phyloP scores from a whole-genome alignment of 176 grass and related monocot species.

The Tillandsia leiboldiana region DNA sequence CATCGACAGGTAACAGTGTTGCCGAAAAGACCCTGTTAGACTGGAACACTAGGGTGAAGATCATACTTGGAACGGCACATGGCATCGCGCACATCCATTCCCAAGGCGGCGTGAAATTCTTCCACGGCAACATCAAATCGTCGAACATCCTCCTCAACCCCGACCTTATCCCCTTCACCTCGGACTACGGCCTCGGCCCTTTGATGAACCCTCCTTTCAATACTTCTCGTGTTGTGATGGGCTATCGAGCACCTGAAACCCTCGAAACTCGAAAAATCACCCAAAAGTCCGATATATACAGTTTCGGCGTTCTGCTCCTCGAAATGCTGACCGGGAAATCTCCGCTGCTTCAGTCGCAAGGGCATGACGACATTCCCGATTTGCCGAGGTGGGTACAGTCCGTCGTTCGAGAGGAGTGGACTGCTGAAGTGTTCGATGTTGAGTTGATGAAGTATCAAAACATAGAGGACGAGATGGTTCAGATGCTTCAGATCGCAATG shows the following conservation, averaged over 20 bases:
- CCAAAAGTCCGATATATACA: constrained; percentile 89
- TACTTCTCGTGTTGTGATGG: constrained; percentile 36
- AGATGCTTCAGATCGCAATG: constrained; percentile 87
- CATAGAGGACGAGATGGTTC: constrained; percentile 85
- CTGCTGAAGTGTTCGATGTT: constrained; percentile 77
- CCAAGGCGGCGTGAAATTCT: constrained; percentile 65
- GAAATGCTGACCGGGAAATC: constrained; percentile 93
- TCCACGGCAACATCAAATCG: constrained; percentile 96
- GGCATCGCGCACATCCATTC: constrained; percentile 68
- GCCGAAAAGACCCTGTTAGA: constrained; percentile 49
- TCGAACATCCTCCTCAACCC: constrained; percentile 75
- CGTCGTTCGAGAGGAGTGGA: constrained; percentile 94
- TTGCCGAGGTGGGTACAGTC: constrained; percentile 88
- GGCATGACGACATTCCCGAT: constrained; percentile 60
- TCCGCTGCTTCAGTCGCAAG: constrained; percentile 68
- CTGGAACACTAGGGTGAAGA: constrained; percentile 82
- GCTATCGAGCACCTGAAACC: constrained; percentile 79
- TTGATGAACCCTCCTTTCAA: constrained; percentile 58
- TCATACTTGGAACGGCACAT: constrained; percentile 59
- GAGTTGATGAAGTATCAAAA: constrained; percentile 54
- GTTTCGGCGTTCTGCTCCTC: constrained; percentile 87
- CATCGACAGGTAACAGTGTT: constrained; percentile 51
- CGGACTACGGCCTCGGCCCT: constrained; percentile 64
- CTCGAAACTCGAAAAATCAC: constrained; percentile 69
- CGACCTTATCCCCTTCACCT: constrained; percentile 52